Conservation (phyloP, 1,284 basidiomycete species). For the Puccinia novopanici region DNA sequence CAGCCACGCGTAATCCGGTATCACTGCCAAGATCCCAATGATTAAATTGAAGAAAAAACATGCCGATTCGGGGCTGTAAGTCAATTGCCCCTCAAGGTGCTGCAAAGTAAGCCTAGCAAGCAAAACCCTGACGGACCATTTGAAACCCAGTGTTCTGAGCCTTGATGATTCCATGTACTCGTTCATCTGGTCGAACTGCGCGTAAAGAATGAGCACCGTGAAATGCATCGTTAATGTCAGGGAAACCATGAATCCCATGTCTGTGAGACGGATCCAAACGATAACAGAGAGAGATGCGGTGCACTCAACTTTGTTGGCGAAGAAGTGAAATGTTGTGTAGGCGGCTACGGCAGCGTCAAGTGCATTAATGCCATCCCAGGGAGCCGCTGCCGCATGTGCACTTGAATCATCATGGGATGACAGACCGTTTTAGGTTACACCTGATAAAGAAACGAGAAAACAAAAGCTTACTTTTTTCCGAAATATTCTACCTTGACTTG, state of each 20-base stretch:
- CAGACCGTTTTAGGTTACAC: neutral
- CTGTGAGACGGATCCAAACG: neutral
- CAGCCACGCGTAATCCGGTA: slow-evolving; percentile 58
- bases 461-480: slow-evolving; percentile 51
- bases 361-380: slow-evolving; percentile 81
- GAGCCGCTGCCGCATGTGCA: slow-evolving; percentile 62
- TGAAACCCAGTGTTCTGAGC: slow-evolving; percentile 57
- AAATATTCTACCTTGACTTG: slow-evolving; percentile 60
- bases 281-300: slow-evolving; percentile 63
- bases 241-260: neutral
- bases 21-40: slow-evolving; percentile 54
- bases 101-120: neutral
- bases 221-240: neutral
- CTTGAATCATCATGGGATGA: slow-evolving; percentile 21
- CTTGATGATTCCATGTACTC: slow-evolving; percentile 61
- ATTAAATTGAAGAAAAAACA: neutral
- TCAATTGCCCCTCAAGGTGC: neutral
- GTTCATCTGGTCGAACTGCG: slow-evolving; percentile 51
- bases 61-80: neutral
- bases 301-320: slow-evolving; percentile 71
- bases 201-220: neutral
- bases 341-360: slow-evolving; percentile 79
- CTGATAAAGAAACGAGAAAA: neutral
- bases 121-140: slow-evolving; percentile 53
- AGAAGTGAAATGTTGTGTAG: slow-evolving; percentile 74